These are phyloP conservation scores for Hypoxylon sp. DNA, from an alignment of 2,329 filamentous ascomycete species.

Conservation along the genomic window DNA sequence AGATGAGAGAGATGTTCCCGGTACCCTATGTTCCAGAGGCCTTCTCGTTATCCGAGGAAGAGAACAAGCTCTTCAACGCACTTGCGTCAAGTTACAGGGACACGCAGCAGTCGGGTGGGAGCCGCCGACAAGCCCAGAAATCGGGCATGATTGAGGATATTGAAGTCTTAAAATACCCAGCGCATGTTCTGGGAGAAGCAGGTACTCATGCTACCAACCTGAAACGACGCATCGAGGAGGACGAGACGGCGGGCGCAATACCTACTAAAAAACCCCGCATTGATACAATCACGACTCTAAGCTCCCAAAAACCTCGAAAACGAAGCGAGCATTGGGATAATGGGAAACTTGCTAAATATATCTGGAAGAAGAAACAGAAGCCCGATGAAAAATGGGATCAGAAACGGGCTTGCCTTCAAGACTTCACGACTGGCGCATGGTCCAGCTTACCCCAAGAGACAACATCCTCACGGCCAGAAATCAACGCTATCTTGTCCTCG, in stretches of 20 bases:
- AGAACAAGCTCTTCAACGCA: constrained; percentile 50
- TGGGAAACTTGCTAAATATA: constrained; percentile 46
- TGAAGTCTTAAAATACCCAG: constrained; percentile 46
- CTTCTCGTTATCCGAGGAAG: constrained; percentile 54
- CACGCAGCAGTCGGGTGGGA: constrained; percentile 12
- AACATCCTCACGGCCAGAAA: constrained; percentile 17
- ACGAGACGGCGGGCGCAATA: constrained; percentile 36
- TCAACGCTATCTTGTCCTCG: constrained; percentile 43
- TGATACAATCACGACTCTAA: constrained; percentile 40
- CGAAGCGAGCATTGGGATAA: constrained; percentile 45
- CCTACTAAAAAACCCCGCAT: constrained; percentile 37
- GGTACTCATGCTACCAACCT: constrained; percentile 25
- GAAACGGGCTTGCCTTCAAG: constrained; percentile 40
- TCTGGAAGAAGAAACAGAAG: constrained; percentile 47
- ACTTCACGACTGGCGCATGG: constrained; percentile 45
- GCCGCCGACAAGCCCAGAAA: constrained; percentile 32
- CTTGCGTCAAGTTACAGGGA: constrained; percentile 45
- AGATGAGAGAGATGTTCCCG: constrained; percentile 61
- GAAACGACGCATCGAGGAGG: constrained; percentile 42
- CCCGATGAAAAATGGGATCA: constrained; percentile 41
- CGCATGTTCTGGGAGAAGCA: constrained; percentile 49
- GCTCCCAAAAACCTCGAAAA: constrained; percentile 22
- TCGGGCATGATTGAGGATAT: constrained; percentile 47
- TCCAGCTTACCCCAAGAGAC: constrained; percentile 38
- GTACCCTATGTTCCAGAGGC: constrained; percentile 56